phyloP scores from a whole-genome alignment of 2,329 filamentous ascomycete genomes.

The Didymella segeticola region DNA sequence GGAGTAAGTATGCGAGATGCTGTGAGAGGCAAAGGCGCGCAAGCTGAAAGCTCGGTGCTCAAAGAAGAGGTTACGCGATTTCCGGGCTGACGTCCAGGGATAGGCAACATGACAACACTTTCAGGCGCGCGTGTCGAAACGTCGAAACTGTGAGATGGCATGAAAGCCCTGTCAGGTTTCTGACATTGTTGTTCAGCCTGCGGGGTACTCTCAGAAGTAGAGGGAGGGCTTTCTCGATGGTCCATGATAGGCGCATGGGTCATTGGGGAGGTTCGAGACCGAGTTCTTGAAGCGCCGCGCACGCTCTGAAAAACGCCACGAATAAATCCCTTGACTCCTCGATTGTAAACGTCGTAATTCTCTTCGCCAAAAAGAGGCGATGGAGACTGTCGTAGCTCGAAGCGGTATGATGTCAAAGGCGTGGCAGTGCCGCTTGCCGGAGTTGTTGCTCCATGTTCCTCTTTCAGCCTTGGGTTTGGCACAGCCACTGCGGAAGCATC shows the following conservation, averaged over 20 bases:
- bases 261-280: conserved; percentile 26
- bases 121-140: conserved; percentile 3
- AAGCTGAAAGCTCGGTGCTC: conserved; percentile 14
- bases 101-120: conserved; percentile 1
- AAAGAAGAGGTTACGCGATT: conserved; percentile 17
- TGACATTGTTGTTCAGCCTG: conserved; percentile 1
- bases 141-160: neutral
- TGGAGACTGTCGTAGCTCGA: conserved; percentile 11
- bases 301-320: conserved; percentile 32
- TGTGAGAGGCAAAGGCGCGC: conserved; percentile 2
- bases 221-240: conserved; percentile 9
- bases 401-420: conserved; percentile 11
- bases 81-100: conserved; percentile 18
- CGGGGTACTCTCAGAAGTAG: conserved; percentile 8
- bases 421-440: conserved; percentile 15
- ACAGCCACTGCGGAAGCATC: conserved; percentile 1
- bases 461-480: conserved; percentile 8
- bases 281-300: conserved; percentile 28
- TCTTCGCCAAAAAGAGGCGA: conserved; percentile 10
- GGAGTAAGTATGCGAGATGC: conserved; percentile 2
- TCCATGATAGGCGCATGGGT: conserved; percentile 14
- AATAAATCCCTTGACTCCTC: conserved; percentile 29
- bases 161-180: neutral
- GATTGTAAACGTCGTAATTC: conserved; percentile 11
- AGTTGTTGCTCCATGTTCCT: conserved; percentile 1